Evolutionary conservation across 108 stramenopile species (phyloP).

Genomic region (Skeletonema costatum): DNA sequence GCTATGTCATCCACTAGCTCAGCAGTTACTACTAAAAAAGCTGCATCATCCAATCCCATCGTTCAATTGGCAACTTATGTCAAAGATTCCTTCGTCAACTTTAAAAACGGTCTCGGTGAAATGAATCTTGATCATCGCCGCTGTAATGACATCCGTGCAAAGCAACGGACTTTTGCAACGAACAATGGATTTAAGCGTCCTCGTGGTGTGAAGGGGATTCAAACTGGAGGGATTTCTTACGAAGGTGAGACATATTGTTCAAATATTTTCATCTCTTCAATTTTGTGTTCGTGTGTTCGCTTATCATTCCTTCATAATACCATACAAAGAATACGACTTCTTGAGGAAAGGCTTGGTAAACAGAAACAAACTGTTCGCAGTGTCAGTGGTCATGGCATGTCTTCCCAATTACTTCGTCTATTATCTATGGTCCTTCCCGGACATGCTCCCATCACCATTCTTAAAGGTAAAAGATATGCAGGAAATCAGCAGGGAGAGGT

Average conservation of each 20-base stretch:
- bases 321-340: slow-evolving; percentile 71
- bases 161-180: slow-evolving; percentile 50
- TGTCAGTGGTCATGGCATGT: slow-evolving; percentile 65
- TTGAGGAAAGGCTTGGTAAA: slow-evolving; percentile 77
- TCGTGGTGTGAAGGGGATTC: slow-evolving; percentile 38
- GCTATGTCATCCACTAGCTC: background rate
- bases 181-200: slow-evolving; percentile 14
- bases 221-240: slow-evolving; percentile 35
- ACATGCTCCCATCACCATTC: slow-evolving; percentile 81
- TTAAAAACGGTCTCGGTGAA: slow-evolving; percentile 56
- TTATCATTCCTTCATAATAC: slow-evolving; percentile 39
- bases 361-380: slow-evolving; percentile 68
- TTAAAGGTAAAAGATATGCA: slow-evolving; percentile 46
- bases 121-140: slow-evolving; percentile 68
- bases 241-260: slow-evolving; percentile 17
- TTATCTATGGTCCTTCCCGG: slow-evolving; percentile 79
- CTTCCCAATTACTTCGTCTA: slow-evolving; percentile 79
- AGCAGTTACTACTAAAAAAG: background rate
- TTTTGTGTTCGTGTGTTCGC: slow-evolving; percentile 4
- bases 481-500: slow-evolving; percentile 60
- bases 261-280: background rate
- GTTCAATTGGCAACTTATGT: slow-evolving; percentile 60
- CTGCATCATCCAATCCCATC: slow-evolving; percentile 51
- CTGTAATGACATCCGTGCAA: slow-evolving; percentile 74
- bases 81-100: slow-evolving; percentile 69